Evolutionary conservation across 1,284 basidiomycete genomes (phyloP).

Genomic region (Apiotrichum gamsii): DNA sequence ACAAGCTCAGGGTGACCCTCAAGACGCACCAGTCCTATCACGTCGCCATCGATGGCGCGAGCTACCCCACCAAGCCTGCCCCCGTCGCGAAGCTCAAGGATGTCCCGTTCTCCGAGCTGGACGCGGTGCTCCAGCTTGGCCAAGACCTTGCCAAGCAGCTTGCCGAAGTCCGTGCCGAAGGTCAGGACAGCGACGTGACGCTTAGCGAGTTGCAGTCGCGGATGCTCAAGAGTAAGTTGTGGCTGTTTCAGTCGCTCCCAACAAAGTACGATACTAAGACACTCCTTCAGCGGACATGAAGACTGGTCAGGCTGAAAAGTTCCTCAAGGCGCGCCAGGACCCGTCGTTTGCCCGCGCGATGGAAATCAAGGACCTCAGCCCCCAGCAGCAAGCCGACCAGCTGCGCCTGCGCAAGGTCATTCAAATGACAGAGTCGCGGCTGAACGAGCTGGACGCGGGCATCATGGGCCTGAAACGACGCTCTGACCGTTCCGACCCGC

Average conservation of each 20-base stretch:
- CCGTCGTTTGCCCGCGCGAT: slow-evolving; percentile 50
- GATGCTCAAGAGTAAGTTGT: slow-evolving; percentile 48
- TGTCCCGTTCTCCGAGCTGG: slow-evolving; percentile 32
- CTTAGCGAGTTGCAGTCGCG: slow-evolving; percentile 48
- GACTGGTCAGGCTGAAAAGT: slow-evolving; percentile 48
- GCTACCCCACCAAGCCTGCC: slow-evolving; percentile 17
- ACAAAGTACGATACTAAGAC: too few relatives aligned
- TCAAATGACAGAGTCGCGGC: slow-evolving; percentile 43
- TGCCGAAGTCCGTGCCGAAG: slow-evolving; percentile 23
- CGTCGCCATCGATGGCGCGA: slow-evolving; percentile 13
- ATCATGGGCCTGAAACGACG: slow-evolving; percentile 36
- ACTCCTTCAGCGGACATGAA: slow-evolving; percentile 46
- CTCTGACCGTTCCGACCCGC: slow-evolving; percentile 15
- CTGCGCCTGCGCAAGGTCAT: slow-evolving; percentile 46
- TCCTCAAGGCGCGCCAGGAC: slow-evolving; percentile 50
- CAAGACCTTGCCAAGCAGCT: slow-evolving; percentile 30
- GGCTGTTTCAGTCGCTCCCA: slow-evolving; percentile 7
- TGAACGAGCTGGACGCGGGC: slow-evolving; percentile 43
- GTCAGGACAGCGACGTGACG: slow-evolving; percentile 31
- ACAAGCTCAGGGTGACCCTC: slow-evolving; percentile 39
- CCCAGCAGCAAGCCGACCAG: slow-evolving; percentile 51
- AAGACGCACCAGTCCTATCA: slow-evolving; percentile 30
- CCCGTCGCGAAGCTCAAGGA: slow-evolving; percentile 24
- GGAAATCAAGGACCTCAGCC: slow-evolving; percentile 50
- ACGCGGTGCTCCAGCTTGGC: slow-evolving; percentile 25